These are phyloP conservation scores for Medicago ruthenica DNA, from an alignment of 306 rosid genomes.

Conservation along the genomic window DNA sequence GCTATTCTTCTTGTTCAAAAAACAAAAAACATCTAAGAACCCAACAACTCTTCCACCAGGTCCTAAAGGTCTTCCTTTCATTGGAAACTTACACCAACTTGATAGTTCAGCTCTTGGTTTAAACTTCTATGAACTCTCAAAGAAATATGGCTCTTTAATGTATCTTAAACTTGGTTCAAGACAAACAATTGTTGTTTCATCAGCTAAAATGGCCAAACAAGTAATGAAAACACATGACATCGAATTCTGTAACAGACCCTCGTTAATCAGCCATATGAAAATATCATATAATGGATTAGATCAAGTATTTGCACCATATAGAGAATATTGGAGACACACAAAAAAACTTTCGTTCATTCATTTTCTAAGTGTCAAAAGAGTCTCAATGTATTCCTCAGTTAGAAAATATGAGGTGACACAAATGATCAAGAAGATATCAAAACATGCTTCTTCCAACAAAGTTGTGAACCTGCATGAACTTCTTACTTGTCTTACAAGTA, in stretches of 20 bases:
- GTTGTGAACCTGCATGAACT: not conserved
- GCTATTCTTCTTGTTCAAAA: slow-evolving; percentile 11
- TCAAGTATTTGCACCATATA: slow-evolving; percentile 11
- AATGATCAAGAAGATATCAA: slow-evolving; percentile 12
- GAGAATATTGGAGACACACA: slow-evolving; percentile 35
- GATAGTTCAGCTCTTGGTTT: not conserved
- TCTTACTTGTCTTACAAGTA: not conserved
- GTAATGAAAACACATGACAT: slow-evolving; percentile 32
- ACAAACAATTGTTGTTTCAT: slow-evolving; percentile 28
- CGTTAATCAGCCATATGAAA: slow-evolving; percentile 12
- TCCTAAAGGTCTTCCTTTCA: slow-evolving; percentile 44
- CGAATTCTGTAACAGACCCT: slow-evolving; percentile 5
- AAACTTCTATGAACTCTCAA: slow-evolving; percentile 33
- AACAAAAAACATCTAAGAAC: slow-evolving; percentile 7
- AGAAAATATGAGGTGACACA: slow-evolving; percentile 10
- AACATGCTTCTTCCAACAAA: not conserved
- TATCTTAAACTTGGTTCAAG: slow-evolving; percentile 43
- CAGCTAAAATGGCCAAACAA: slow-evolving; percentile 37
- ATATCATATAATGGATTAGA: slow-evolving; percentile 38
- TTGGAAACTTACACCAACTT: slow-evolving; percentile 41
- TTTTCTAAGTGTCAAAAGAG: slow-evolving; percentile 22
- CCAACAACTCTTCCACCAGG: slow-evolving; percentile 31
- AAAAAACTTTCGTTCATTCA: slow-evolving; percentile 30
- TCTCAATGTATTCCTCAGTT: slow-evolving; percentile 8
- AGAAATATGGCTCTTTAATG: slow-evolving; percentile 30